Evolutionary conservation across 2,329 filamentous ascomycete species (phyloP), one percentile per base, ranked within the genome.

Genomic region (Neurospora sp.): DNA sequence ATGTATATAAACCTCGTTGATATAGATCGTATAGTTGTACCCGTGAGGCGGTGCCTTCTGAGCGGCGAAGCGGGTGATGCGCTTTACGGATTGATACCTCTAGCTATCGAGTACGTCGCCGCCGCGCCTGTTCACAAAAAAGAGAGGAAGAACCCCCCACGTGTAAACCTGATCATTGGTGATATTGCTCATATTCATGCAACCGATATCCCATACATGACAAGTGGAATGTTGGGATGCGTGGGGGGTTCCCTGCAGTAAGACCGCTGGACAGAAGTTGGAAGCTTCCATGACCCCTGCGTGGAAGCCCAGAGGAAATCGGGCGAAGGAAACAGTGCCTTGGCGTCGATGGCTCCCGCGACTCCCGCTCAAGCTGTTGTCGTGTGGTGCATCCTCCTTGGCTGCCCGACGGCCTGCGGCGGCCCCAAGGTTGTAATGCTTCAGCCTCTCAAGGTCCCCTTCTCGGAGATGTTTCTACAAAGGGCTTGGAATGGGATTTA

Each of bases 391-490:
- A 17, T 62, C 52, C 28, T 62, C 52, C 52, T 36, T 62, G 52
- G 52, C 52, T 62, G 52, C 57, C 71, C 52, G 46, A 38, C 37
- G 66, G 19, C 67, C 68, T 62, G 52, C 67, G 37, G 67, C 68
- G 69, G 72, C 71, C 71, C 72, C 72, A 70, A 71, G 72, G 70
- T 71, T 70, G 70, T 69, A 70, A 70, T 72, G 73, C 71, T 72
- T 73, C 71, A 73, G 67, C 66, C 28, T 33, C 69, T 67, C 52
- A 33, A 28, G 52, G 52, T 62, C 52, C 52, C 52, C 28, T 36
- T 33, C 67, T 72, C 74, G 74, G 74, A 73, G 70, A 68, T 75
- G 70, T 72, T 74, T 73, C 74, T 75, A 71, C 72, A 75, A 74
- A 57, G 36, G 74, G 74, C 62, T 70, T 74, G 72, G 73, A 69